Base-by-base conservation (phyloP, 2,329 filamentous ascomycete genomes). In the Exophiala aquamarina region DNA sequence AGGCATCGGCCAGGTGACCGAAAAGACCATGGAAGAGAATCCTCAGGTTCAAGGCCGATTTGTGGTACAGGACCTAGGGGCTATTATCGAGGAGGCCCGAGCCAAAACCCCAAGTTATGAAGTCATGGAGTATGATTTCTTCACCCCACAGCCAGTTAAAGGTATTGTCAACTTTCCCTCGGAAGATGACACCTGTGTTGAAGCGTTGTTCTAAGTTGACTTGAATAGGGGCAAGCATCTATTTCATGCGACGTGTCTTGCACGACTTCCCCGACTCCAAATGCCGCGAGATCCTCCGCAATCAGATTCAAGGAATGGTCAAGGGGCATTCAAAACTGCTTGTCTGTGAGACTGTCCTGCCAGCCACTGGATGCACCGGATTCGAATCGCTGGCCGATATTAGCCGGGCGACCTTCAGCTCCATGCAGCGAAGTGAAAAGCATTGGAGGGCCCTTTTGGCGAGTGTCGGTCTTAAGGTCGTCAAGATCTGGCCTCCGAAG, bases 41-140 rank as follows among this genome's bases (percentile, higher is more conserved):
- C 51, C 58, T 1, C 15, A 50, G 8, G n/a, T 57, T 7, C 18
- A 33, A 7, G 53, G 50, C 4, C 40, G 46, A 2, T 41, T 57
- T 15, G 44, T 61, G 14, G 52, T 75, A 2, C 67, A 75, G 47
- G 73, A 75, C 45, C 55, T 64, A 3, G 63, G 62, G 2, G 51
- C 60, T n/a, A 60, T 60, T 3, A 57, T 70, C 15, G 49, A 57
- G 17, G 48, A 61, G 13, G 52, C 61, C 3, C 57, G 63, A 1
- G 29, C 58, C 1, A 45, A 49, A 2, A 60, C 61, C 3, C 47
- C 60, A 1, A 32, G 29, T 4, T 50, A 57, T 7, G 31, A 56
- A 38, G 48, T 43, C 29, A 58, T 59, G 50, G 56, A 41, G 5
- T 54, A 65, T 43, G 59, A 68, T 44, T 66, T 65, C 47, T 68